These are phyloP conservation scores for Suhomyces sp. DNA, from an alignment of 805 yeast genomes.

Conservation along the genomic window DNA sequence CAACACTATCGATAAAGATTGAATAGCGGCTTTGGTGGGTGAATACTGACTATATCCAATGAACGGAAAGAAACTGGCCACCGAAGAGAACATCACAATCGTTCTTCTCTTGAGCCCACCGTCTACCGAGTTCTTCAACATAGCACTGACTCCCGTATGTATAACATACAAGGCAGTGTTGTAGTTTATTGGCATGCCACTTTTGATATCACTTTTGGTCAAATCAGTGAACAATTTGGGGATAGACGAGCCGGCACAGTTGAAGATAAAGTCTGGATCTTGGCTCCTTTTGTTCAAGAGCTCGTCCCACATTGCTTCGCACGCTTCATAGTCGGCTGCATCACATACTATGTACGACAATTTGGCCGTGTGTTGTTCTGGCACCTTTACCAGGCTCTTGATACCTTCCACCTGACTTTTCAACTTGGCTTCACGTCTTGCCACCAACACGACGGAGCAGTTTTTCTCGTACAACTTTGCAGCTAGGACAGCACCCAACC, in stretches of 20 bases:
- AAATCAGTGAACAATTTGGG: constrained; percentile 78
- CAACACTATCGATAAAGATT: constrained; percentile 68
- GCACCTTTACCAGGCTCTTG: constrained; percentile 11
- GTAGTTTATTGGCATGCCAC: constrained; percentile 70
- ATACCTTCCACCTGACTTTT: constrained; percentile 46
- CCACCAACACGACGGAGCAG: constrained; percentile 69
- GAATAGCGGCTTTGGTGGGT: constrained; percentile 81
- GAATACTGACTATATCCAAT: constrained; percentile 91
- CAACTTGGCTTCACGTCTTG: constrained; percentile 68
- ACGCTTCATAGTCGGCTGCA: constrained; percentile 51
- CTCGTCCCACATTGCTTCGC: constrained; percentile 43
- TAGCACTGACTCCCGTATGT: constrained; percentile 56
- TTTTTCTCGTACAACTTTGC: constrained; percentile 48
- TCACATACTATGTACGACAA: constrained; percentile 56
- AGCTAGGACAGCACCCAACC: constrained; percentile 82
- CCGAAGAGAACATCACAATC: constrained; percentile 64
- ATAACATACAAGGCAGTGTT: constrained; percentile 66
- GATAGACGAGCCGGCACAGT: constrained; percentile 85
- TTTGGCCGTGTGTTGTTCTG: constrained; percentile 15
- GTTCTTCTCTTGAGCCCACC: constrained; percentile 45
- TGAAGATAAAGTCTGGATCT: constrained; percentile 70
- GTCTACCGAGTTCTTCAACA: constrained; percentile 12
- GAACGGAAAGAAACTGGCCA: constrained; percentile 78
- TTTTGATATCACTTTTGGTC: constrained; percentile 51
- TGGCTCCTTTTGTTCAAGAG: constrained; percentile 17